Conservation (phyloP, 768 basidiomycete species). For the Macrolepiota dolichaula region DNA sequence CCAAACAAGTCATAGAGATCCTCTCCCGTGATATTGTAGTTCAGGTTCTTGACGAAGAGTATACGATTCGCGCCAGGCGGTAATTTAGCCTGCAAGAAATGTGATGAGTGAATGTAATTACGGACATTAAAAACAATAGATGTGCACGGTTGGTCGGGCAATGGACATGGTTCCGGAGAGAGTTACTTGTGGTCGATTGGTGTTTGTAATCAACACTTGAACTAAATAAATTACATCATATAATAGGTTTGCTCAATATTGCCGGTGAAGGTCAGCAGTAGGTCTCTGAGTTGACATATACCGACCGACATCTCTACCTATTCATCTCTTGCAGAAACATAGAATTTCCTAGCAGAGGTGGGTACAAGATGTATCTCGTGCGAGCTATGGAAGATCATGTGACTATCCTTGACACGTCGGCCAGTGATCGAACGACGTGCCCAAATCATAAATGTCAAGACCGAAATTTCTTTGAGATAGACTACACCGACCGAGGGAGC, state of each 20-base stretch:
- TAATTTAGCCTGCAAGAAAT: slow-evolving; percentile 62
- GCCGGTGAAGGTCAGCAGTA: too few species aligned
- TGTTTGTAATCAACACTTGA: slow-evolving; percentile 6
- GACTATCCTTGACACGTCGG: slow-evolving; percentile 6
- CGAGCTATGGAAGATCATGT: not conserved
- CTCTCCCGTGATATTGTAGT: slow-evolving; percentile 89
- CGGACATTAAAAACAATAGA: not conserved
- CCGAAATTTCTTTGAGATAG: not conserved
- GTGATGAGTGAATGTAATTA: not conserved
- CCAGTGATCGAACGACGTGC: slow-evolving; percentile 2
- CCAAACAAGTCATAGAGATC: slow-evolving; percentile 97
- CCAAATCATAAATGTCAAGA: not conserved
- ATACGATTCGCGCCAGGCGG: slow-evolving; percentile 91
- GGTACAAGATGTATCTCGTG: not conserved
- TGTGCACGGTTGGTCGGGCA: slow-evolving; percentile 64
- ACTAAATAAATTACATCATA: slow-evolving; percentile 1
- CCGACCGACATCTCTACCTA: not conserved
- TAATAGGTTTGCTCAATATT: not conserved
- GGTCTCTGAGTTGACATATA: too few species aligned
- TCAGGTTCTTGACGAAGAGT: slow-evolving; percentile 90
- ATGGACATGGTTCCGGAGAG: slow-evolving; percentile 47
- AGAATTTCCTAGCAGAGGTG: not conserved
- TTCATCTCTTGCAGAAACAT: not conserved
- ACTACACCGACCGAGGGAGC: not conserved
- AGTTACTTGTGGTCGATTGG: not conserved